A percentile compares a stretch with the other conserved stretches of the same genome.
phyloP scores from a whole-genome alignment of 306 rosid species.

The Cajanus cajan region DNA sequence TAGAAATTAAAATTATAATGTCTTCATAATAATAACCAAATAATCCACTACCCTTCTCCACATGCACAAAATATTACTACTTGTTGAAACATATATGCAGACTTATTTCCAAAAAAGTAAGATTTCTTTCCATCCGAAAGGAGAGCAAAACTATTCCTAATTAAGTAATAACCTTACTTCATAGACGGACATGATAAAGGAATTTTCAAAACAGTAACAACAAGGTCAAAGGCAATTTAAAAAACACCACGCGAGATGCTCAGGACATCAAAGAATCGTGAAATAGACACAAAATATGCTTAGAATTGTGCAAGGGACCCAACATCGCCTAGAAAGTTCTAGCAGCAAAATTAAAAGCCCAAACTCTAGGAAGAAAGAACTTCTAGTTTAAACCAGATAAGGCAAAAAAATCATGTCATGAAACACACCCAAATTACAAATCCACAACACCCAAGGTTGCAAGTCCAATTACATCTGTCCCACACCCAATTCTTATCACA shows the following conservation, averaged over 20 bases:
- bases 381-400: slow-evolving; percentile 9
- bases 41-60: slow-evolving; percentile 11
- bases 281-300: slow-evolving; percentile 23
- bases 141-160: slow-evolving; percentile 18
- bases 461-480: slow-evolving; percentile 15
- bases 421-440: slow-evolving; percentile 11
- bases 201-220: slow-evolving; percentile 35
- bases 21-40: slow-evolving; percentile 27
- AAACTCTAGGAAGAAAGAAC: slow-evolving; percentile 14
- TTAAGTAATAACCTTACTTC: slow-evolving; percentile 22
- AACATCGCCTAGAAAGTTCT: slow-evolving; percentile 40
- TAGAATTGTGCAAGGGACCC: slow-evolving; percentile 43
- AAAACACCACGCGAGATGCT: slow-evolving; percentile 27
- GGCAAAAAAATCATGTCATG: slow-evolving; percentile 17
- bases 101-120: neutral
- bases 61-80: slow-evolving; percentile 6
- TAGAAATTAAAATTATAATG: neutral
- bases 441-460: slow-evolving; percentile 12
- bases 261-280: neutral
- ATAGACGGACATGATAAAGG: slow-evolving; percentile 15
- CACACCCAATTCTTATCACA: slow-evolving; percentile 39
- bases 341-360: slow-evolving; percentile 39
- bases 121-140: slow-evolving; percentile 12
- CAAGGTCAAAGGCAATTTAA: slow-evolving; percentile 17
- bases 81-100: neutral